Evolutionary conservation across 495 filamentous ascomycete genomes (phyloP), one percentile per base, ranked within the genome.

Genomic region (Penicillium atrosanguineum): DNA sequence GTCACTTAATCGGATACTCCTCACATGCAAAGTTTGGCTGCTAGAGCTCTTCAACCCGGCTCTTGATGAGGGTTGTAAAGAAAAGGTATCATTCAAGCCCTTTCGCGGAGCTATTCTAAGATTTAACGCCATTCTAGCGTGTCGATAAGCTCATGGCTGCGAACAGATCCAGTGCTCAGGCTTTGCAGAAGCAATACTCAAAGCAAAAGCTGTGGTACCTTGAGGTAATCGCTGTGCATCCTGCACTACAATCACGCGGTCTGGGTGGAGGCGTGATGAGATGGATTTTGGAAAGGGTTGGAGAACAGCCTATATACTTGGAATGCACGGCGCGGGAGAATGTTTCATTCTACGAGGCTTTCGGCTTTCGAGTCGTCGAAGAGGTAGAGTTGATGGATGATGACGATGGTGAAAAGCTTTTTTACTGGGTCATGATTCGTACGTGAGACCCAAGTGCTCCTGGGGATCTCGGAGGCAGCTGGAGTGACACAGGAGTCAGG

Each of bases 161-260:
- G 14, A 59, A 68, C 43, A 50, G 56, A 0, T 18, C 23, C 21
- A 7, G 47, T 4, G 40, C 39, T 29, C 7, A 56, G 7, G 31
- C 16, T 1, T 38, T 66, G 7, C 50, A 53, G 25, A 20, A 29
- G 25, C 14, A 39, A 7, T 63, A 63, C 46, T 44, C 41, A 6
- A 37, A 45, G 7, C 21, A 55, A 0, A 39, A 54, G 38, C 25
- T 63, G 18, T 70, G 68, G 65, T 68, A 68, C 44, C 57, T 68
- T 8, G 65, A 68, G 39, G 59, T 70, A 1, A 21, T 70, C 18
- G 65, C 64, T 21, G 65, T 70, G 3, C 65, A 70, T 57, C 68
- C 68, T 8, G 52, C 46, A 3, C 47, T 68, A 11, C 68, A 68
- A 39, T 57, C 55, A 12, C 59, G 65, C 15, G 68, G 65, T 0